Conservation (phyloP, 257 asterid genomes). For the Ocimum tenuiflorum region DNA sequence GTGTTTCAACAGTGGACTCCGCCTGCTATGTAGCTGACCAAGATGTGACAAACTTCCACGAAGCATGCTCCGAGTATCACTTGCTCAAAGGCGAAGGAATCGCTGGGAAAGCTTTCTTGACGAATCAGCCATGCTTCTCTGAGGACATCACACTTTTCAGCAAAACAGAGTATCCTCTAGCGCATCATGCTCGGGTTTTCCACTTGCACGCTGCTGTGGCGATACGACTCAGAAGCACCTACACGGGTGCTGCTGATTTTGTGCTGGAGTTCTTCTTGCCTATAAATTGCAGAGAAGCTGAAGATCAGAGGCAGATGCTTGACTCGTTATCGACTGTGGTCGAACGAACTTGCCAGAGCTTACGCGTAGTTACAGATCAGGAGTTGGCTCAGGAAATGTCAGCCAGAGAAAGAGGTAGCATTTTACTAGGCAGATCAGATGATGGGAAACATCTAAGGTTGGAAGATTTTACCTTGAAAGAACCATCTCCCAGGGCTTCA, state of each 20-base stretch:
- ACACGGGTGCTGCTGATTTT: constrained; percentile 54
- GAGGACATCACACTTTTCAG: constrained; percentile 53
- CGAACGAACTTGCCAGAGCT: constrained; percentile 49
- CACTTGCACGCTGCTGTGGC: constrained; percentile 61
- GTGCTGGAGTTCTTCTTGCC: constrained; percentile 80
- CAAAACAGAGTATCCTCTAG: constrained; percentile 69
- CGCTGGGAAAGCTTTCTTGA: constrained; percentile 63
- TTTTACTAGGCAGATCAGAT: constrained; percentile 15
- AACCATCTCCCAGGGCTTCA: constrained; percentile 21
- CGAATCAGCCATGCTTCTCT: constrained; percentile 67
- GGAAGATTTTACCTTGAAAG: constrained; percentile 21
- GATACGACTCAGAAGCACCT: constrained; percentile 60
- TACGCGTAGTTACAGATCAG: constrained; percentile 52
- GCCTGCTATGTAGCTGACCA: constrained; percentile 63
- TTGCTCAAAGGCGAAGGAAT: constrained; percentile 80
- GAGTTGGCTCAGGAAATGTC: constrained; percentile 49
- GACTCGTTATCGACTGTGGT: constrained; percentile 50
- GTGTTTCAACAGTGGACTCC: constrained; percentile 62
- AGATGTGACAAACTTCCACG: constrained; percentile 48
- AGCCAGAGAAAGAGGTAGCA: constrained; percentile 17
- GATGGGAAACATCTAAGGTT: constrained; percentile 17
- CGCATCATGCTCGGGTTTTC: constrained; percentile 61
- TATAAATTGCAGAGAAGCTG: constrained; percentile 40
- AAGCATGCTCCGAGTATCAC: constrained; percentile 71
- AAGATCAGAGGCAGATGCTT: constrained; percentile 51